Percentiles rank a stretch among this genome's conserved stretches.
phyloP scores from a whole-genome alignment of 1,284 basidiomycete species.

The Austroboletus niveus region DNA sequence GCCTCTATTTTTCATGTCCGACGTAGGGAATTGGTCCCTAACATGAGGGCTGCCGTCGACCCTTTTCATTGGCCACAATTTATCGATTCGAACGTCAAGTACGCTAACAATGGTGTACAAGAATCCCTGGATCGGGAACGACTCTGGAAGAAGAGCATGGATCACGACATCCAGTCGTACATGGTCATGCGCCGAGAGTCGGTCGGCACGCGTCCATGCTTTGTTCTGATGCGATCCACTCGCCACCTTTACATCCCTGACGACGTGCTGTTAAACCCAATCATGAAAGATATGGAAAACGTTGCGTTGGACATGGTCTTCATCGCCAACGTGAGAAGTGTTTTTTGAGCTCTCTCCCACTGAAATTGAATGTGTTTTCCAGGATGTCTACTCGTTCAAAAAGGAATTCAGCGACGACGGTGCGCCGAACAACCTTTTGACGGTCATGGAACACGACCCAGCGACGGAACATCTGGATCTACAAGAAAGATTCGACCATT shows the following conservation, averaged over 20 bases:
- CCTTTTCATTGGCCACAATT: conserved; percentile 33
- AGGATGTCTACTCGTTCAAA: conserved; percentile 33
- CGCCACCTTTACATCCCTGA: conserved; percentile 29
- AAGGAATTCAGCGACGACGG: conserved; percentile 29
- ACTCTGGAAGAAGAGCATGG: conserved; percentile 10
- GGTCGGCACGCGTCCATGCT: conserved; percentile 28
- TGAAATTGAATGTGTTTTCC: background rate
- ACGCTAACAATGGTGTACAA: conserved; percentile 21
- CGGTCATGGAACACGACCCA: conserved; percentile 21
- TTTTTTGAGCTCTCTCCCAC: background rate
- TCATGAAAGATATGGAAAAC: conserved; percentile 30
- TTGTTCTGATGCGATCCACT: conserved; percentile 30
- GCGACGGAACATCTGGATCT: conserved; percentile 16
- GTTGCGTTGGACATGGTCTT: conserved; percentile 27
- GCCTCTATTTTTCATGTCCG: background rate
- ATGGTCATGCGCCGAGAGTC: conserved; percentile 29
- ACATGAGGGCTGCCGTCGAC: conserved; percentile 22
- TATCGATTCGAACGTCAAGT: conserved; percentile 19
- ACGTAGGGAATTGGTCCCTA: conserved; percentile 24
- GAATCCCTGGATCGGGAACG: conserved; percentile 29
- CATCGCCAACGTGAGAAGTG: conserved; percentile 25
- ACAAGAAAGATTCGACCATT: conserved; percentile 18
- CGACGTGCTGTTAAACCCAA: conserved; percentile 18
- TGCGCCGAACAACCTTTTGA: conserved; percentile 27
- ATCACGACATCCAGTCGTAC: conserved; percentile 25